A percentile compares a stretch with the other conserved stretches of the same genome.
Conservation (phyloP, 192 early-diverging fungal species). For the Pilaira anomala region DNA sequence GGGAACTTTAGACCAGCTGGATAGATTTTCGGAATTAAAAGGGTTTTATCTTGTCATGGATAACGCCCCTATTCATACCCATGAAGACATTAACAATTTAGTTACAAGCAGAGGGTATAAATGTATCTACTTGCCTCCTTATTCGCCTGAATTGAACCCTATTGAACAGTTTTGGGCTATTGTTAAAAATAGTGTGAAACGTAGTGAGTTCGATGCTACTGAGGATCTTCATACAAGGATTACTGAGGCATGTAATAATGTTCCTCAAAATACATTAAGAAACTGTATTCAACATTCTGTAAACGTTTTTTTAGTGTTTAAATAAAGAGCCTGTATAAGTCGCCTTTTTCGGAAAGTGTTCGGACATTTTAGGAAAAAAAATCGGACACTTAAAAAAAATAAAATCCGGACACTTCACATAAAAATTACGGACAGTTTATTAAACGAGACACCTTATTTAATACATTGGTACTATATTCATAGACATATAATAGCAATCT, state of each 20-base stretch:
- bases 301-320: too few relatives aligned
- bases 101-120: constrained; percentile 7
- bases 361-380: too few relatives aligned
- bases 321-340: neutral
- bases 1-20: constrained; percentile 2
- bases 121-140: constrained; percentile 18
- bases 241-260: neutral
- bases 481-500: too few relatives aligned
- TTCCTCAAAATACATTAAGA: neutral
- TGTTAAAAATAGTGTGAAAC: constrained; percentile 9
- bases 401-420: too few relatives aligned
- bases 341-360: too few relatives aligned
- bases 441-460: too few relatives aligned
- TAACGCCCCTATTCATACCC: constrained; percentile 17
- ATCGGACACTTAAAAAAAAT: too few relatives aligned
- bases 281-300: neutral
- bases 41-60: constrained; percentile 30
- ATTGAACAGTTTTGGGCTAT: constrained; percentile 36
- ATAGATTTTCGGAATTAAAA: constrained; percentile 17
- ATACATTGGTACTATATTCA: too few relatives aligned
- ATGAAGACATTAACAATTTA: neutral
- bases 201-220: neutral
- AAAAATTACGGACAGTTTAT: too few relatives aligned
- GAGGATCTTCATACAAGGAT: neutral
- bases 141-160: constrained; percentile 25